These are phyloP conservation scores for Cryphonectria parasitica DNA, from an alignment of 2,329 filamentous ascomycete species.

Conservation along the genomic window DNA sequence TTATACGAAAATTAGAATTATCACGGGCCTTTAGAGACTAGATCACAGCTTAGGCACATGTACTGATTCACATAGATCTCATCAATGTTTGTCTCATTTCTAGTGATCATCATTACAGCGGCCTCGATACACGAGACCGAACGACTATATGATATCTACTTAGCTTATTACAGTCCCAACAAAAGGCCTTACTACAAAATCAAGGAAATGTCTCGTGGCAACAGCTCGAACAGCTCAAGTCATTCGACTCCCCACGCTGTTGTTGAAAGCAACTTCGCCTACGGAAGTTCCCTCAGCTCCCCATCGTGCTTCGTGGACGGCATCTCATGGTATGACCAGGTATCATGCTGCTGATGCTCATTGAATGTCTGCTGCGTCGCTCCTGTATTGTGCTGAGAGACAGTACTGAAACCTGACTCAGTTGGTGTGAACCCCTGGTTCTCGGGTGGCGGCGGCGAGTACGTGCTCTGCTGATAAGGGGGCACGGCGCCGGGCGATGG, in stretches of 20 bases:
- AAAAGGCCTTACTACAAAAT: background rate
- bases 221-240: background rate
- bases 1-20: no score
- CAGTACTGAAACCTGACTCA: constrained; percentile 16
- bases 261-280: background rate
- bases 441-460: constrained; percentile 16
- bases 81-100: background rate
- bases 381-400: constrained; percentile 14
- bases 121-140: background rate
- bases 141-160: background rate
- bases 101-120: background rate
- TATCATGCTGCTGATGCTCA: constrained; percentile 22
- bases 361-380: background rate
- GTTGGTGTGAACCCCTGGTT: background rate
- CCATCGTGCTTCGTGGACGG: constrained; percentile 37
- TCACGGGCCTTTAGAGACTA: background rate
- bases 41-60: background rate
- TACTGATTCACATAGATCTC: background rate
- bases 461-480: constrained; percentile 12
- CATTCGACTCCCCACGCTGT: background rate
- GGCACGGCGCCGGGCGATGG: constrained; percentile 5
- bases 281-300: constrained; percentile 40
- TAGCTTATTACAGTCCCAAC: background rate
- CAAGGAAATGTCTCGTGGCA: background rate
- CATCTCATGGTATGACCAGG: constrained; percentile 36